A percentile compares a stretch with the other conserved stretches of the same genome.
phyloP scores from a whole-genome alignment of 768 basidiomycete species.

The Tephrocybe rancida region DNA sequence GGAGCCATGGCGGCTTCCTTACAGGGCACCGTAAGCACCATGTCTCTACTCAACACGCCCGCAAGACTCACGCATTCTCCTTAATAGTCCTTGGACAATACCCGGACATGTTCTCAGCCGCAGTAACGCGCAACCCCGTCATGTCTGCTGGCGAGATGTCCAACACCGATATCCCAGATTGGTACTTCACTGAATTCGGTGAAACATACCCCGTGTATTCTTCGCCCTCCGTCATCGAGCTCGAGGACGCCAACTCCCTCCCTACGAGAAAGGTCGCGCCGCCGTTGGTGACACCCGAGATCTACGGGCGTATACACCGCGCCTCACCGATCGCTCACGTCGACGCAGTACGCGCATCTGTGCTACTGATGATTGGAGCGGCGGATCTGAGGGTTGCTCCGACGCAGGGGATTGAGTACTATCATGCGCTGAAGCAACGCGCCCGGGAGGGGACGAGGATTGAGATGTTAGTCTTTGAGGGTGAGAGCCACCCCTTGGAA shows the following conservation, averaged over 20 bases:
- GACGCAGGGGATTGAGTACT: constrained; percentile 62
- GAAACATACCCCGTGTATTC: constrained; percentile 41
- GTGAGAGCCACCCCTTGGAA: constrained; percentile 65
- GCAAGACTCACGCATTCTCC: background rate
- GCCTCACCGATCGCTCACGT: constrained; percentile 62
- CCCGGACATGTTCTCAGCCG: constrained; percentile 63
- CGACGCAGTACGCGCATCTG: constrained; percentile 50
- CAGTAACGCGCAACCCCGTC: constrained; percentile 70
- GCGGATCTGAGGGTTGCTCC: constrained; percentile 66
- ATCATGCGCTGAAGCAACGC: constrained; percentile 62
- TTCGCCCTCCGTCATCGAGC: constrained; percentile 22
- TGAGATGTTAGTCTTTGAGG: constrained; percentile 62
- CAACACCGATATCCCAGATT: constrained; percentile 70
- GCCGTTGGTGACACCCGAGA: constrained; percentile 45
- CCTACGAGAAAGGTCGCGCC: constrained; percentile 8
- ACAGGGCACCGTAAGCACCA: constrained; percentile 52
- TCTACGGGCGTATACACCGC: constrained; percentile 43
- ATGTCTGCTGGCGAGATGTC: constrained; percentile 59
- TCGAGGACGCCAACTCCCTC: background rate
- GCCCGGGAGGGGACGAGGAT: constrained; percentile 27
- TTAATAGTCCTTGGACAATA: constrained; percentile 60
- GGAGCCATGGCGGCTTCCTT: constrained; percentile 74
- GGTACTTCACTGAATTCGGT: constrained; percentile 56
- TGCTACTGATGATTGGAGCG: constrained; percentile 61
- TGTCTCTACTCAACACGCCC: background rate